Evolutionary conservation across 805 yeast species (phyloP).

Genomic region (Saturnispora serradocipensis): DNA sequence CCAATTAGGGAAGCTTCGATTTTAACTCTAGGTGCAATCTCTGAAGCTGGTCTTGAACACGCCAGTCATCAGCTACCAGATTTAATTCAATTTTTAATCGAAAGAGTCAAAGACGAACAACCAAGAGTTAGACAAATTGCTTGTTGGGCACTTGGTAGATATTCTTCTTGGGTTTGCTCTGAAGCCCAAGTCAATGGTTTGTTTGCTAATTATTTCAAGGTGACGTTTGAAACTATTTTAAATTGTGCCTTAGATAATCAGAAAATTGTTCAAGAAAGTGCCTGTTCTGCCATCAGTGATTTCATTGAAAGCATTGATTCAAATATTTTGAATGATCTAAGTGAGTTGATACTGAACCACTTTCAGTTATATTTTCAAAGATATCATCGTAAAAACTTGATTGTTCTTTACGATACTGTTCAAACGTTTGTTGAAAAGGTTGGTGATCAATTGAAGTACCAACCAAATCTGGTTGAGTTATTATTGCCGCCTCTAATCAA

Average conservation of each 20-base stretch:
- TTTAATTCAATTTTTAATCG: conserved; percentile 76
- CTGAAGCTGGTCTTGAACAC: conserved; percentile 74
- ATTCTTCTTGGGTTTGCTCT: conserved; percentile 68
- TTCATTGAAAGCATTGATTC: conserved; percentile 72
- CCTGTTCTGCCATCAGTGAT: conserved; percentile 77
- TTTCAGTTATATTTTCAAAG: conserved; percentile 64
- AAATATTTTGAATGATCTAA: conserved; percentile 49
- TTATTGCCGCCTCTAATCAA: conserved; percentile 73
- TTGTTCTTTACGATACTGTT: conserved; percentile 80
- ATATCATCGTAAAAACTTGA: conserved; percentile 76
- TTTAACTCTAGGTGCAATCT: conserved; percentile 89
- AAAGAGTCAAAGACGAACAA: conserved; percentile 63
- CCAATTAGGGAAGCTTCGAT: conserved; percentile 88
- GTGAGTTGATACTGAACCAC: conserved; percentile 58
- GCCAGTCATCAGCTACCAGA: conserved; percentile 67
- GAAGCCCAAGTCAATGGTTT: conserved; percentile 56
- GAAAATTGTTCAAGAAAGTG: conserved; percentile 93
- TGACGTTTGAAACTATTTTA: conserved; percentile 71
- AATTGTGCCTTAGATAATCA: conserved; percentile 69
- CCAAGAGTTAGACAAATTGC: conserved; percentile 86
- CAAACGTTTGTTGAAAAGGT: conserved; percentile 80
- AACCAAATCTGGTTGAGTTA: conserved; percentile 47
- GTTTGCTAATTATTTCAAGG: conserved; percentile 59
- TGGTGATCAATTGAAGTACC: conserved; percentile 44
- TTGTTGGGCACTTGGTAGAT: conserved; percentile 92